Conservation (phyloP, 495 filamentous ascomycete genomes). For the Astrocystis sublimbata region DNA sequence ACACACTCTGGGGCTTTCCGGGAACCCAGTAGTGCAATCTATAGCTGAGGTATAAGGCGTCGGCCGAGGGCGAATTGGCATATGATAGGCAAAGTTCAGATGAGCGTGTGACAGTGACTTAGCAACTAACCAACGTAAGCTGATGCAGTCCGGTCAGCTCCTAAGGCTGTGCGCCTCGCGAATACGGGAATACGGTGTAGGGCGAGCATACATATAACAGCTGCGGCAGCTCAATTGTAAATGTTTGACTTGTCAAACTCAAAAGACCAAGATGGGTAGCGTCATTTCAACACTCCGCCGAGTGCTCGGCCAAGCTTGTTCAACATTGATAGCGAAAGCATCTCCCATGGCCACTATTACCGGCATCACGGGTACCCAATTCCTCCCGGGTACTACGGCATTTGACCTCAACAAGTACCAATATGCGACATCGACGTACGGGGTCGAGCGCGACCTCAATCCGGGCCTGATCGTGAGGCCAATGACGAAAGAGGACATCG, state of each 20-base stretch:
- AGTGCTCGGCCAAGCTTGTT: not conserved
- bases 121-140: conserved; percentile 10
- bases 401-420: conserved; percentile 35
- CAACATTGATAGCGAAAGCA: not conserved
- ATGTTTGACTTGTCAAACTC: not conserved
- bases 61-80: not conserved
- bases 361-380: conserved; percentile 33
- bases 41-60: conserved; percentile 1
- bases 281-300: conserved; percentile 6
- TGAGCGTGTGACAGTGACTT: not conserved
- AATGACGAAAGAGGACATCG: conserved; percentile 40
- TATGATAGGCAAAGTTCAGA: not conserved
- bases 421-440: conserved; percentile 41
- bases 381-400: conserved; percentile 24
- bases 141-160: conserved; percentile 9
- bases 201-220: not conserved
- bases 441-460: conserved; percentile 34
- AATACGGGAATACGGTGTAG: conserved; percentile 1
- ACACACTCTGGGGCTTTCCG: not conserved
- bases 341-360: conserved; percentile 23
- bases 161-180: conserved; percentile 3
- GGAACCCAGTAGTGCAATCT: not conserved
- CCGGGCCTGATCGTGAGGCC: conserved; percentile 39
- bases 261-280: not conserved
- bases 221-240: not conserved